A percentile compares a stretch with the other conserved stretches of the same genome.
phyloP scores from a whole-genome alignment of 2,329 filamentous ascomycete genomes.

The Sporothrix protearum region DNA sequence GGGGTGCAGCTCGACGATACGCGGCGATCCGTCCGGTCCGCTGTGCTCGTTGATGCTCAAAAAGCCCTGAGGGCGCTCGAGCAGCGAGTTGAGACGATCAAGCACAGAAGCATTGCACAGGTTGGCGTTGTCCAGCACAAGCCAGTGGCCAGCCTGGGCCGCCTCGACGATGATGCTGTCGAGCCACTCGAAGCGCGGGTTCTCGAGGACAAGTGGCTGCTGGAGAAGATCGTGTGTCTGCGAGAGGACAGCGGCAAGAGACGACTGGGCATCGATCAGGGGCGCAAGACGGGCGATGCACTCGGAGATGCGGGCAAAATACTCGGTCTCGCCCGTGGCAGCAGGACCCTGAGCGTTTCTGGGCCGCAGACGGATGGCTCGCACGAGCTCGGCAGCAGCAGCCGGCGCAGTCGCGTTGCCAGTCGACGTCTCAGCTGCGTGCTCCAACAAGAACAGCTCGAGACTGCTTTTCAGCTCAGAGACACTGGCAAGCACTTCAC shows the following conservation, averaged over 20 bases:
- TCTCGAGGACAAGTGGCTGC: conserved; percentile 56
- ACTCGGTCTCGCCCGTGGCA: conserved; percentile 39
- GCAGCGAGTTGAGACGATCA: conserved; percentile 87
- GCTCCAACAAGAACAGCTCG: conserved; percentile 47
- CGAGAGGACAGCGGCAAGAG: conserved; percentile 47
- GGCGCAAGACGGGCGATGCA: conserved; percentile 41
- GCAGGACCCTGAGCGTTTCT: neutral
- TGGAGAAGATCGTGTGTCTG: conserved; percentile 50
- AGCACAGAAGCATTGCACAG: conserved; percentile 92
- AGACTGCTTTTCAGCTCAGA: conserved; percentile 40
- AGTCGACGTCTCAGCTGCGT: conserved; percentile 43
- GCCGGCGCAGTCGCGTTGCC: conserved; percentile 37
- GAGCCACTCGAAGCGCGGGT: conserved; percentile 90
- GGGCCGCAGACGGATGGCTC: conserved; percentile 41
- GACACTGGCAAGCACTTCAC: conserved; percentile 63
- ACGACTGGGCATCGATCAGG: conserved; percentile 43
- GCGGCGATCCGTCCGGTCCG: conserved; percentile 72
- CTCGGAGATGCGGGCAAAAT: conserved; percentile 39
- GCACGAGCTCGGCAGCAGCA: conserved; percentile 51
- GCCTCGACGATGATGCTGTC: conserved; percentile 90
- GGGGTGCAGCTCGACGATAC: conserved; percentile 74
- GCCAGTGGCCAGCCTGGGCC: conserved; percentile 80
- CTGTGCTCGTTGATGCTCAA: conserved; percentile 93
- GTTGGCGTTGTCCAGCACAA: conserved; percentile 95
- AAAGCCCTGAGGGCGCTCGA: conserved; percentile 77